Percentiles rank a stretch among this genome's conserved stretches.
phyloP scores from a whole-genome alignment of 2,329 filamentous ascomycete species.

The Tolypocladium album region DNA sequence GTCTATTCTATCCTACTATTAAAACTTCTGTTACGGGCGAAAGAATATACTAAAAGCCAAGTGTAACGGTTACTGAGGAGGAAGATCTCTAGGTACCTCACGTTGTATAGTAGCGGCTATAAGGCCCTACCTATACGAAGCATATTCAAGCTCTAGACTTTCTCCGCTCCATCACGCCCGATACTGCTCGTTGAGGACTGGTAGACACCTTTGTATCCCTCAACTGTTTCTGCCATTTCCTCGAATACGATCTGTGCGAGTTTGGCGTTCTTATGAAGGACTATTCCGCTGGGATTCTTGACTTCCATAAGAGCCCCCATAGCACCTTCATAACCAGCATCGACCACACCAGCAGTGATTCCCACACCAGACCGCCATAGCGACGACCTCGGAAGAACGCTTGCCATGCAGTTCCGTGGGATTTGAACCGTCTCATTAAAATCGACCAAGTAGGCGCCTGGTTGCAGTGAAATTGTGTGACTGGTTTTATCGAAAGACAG shows the following conservation, averaged over 20 bases:
- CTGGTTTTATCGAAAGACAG: background rate
- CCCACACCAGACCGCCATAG: background rate
- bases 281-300: background rate
- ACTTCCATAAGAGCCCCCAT: background rate
- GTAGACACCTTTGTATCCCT: background rate
- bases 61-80: too few relatives aligned
- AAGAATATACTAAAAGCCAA: too few relatives aligned
- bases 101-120: too few relatives aligned
- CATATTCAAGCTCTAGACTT: background rate
- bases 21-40: too few relatives aligned
- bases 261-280: background rate
- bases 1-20: too few relatives aligned
- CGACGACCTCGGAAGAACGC: background rate
- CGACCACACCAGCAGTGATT: background rate
- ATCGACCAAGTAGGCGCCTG: background rate
- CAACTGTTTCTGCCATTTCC: background rate
- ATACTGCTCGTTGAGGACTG: background rate
- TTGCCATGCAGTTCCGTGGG: background rate
- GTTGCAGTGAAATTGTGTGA: background rate
- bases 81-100: too few relatives aligned
- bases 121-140: too few relatives aligned
- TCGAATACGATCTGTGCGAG: background rate
- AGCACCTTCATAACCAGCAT: background rate
- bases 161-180: background rate
- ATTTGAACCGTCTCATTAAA: background rate